Percentiles rank a stretch among this genome's conserved stretches.
Conservation (phyloP, 2,329 filamentous ascomycete species). For the Coniochaeta sp. region DNA sequence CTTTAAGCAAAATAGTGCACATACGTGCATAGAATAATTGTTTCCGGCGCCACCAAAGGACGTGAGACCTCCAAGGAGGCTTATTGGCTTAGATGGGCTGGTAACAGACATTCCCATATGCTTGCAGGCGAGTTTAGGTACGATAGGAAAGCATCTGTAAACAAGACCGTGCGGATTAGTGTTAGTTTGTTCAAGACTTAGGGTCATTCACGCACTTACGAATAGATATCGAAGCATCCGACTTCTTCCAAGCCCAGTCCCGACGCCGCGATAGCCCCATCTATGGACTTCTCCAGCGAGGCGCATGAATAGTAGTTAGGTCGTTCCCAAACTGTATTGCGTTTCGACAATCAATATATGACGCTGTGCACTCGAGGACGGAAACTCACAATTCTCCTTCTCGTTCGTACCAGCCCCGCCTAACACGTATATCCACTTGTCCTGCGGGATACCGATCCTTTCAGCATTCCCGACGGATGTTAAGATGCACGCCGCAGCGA, state of each 20-base stretch:
- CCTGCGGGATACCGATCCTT: conserved; percentile 43
- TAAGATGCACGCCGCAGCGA: conserved; percentile 52
- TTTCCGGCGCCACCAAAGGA: conserved; percentile 65
- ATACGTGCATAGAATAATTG: conserved; percentile 63
- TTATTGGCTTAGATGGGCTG: conserved; percentile 42
- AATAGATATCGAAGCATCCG: conserved; percentile 58
- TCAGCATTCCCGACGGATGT: conserved; percentile 49
- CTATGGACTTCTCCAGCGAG: conserved; percentile 49
- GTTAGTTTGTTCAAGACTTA: too few species aligned
- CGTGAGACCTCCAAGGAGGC: conserved; percentile 57
- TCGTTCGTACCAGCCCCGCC: conserved; percentile 58
- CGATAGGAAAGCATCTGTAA: conserved; percentile 59
- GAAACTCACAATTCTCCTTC: conserved; percentile 39
- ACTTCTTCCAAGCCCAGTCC: conserved; percentile 41
- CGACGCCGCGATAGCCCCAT: conserved; percentile 41
- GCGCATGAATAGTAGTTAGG: conserved; percentile 51
- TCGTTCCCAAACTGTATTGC: conserved; percentile 55
- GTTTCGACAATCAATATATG: neutral
- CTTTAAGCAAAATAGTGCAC: conserved; percentile 9
- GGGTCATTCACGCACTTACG: conserved; percentile 24
- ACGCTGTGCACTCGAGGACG: neutral
- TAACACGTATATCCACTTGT: conserved; percentile 56
- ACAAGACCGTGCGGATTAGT: neutral
- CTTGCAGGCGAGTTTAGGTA: conserved; percentile 57
- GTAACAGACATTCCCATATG: conserved; percentile 48